Percentiles rank a stretch among this genome's conserved stretches.
phyloP scores from a whole-genome alignment of 257 asterid genomes.

The Penstemon barbatus region DNA sequence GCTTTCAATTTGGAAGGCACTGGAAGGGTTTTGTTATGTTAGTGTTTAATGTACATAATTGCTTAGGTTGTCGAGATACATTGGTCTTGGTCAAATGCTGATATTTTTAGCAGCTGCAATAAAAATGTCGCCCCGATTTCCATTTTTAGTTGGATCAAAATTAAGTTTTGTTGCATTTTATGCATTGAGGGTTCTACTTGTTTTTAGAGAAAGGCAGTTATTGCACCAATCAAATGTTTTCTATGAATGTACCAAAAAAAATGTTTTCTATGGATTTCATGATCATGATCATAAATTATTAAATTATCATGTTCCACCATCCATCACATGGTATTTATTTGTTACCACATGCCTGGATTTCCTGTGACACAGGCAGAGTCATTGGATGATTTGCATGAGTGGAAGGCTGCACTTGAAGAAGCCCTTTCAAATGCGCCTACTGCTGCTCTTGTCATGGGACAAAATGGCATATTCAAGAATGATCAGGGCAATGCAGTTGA shows the following conservation, averaged over 20 bases:
- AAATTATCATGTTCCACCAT: constrained; percentile 2
- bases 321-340: neutral
- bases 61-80: too few species aligned
- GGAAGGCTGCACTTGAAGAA: constrained; percentile 96
- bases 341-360: constrained; percentile 13
- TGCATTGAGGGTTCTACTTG: constrained; percentile 3
- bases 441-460: constrained; percentile 68
- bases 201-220: neutral
- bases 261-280: neutral
- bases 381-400: constrained; percentile 82
- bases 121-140: too few species aligned
- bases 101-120: too few species aligned
- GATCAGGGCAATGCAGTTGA: constrained; percentile 68
- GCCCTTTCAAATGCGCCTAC: constrained; percentile 87
- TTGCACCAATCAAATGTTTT: too few species aligned
- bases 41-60: too few species aligned
- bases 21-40: too few species aligned
- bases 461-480: constrained; percentile 72
- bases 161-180: neutral
- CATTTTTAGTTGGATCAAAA: neutral
- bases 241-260: too few species aligned
- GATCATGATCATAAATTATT: constrained; percentile 11
- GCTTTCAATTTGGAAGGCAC: too few species aligned
- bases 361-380: constrained; percentile 79
- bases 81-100: too few species aligned